Base-by-base conservation (phyloP, 1,284 basidiomycete genomes). In the Phylloboletellus chloephorus region DNA sequence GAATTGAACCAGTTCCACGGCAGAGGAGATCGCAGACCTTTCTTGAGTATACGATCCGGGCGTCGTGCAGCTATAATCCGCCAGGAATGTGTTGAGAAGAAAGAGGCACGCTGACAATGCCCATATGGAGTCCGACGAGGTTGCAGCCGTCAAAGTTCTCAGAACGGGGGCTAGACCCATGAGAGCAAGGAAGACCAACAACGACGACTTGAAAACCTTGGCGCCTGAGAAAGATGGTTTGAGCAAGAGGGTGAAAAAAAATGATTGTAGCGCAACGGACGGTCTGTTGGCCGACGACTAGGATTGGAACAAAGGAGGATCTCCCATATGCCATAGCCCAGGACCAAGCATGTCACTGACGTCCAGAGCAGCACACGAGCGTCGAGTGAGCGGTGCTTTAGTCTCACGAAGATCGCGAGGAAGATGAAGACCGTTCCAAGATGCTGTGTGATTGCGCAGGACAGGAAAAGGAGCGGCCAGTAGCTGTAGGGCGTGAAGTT, bases 121-220 rank as follows among this genome's bases (percentile, higher is more conserved):
- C 92, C 93, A 98, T 52, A 98, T 96, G 19, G 91, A 93, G 62
- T 98, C 96, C 10, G 85, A 88, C 13, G 95, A 97, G 0, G 94
- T 98, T 7, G 94, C 89, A 29, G 90, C 88, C 9, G 92, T 96
- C 51, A 98, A 67, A 1, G 94, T 97, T 49, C 87, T 78, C 43
- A 98, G 68, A 4, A 98, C 87, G 1, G 96, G 96, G 0, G 93
- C 86, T 31, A 98, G 73, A 5, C 93, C 83, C 64, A 95, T 78
- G 41, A 98, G 73, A 3, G 90, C 79, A 5, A 98, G 74, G 52
- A 93, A 88, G 42, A 95, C 85, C 37, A 98, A 73, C 32, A 94
- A 74, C 6, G 89, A 82, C 2, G 76, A 86, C 61, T 82, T 85
- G 50, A 82, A 58, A 2, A 73, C 67, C 57, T 84, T 84, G 30